These are phyloP conservation scores for Corniculantispora saksenae DNA, from an alignment of 2,329 filamentous ascomycete genomes.

Conservation along the genomic window DNA sequence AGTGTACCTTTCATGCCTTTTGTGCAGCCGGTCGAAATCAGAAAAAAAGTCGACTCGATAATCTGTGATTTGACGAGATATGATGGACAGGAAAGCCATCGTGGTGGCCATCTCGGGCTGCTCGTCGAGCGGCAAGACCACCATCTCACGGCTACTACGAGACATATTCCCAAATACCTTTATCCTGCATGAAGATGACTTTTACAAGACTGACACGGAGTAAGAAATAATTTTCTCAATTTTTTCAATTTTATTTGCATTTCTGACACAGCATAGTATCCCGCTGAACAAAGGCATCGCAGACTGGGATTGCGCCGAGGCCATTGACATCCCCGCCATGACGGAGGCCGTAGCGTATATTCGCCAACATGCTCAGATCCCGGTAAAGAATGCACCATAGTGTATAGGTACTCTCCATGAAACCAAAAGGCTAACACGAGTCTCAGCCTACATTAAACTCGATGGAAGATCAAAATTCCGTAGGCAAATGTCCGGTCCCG, in stretches of 20 bases:
- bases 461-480: slow-evolving; percentile 62
- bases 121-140: slow-evolving; percentile 94
- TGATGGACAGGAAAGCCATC: slow-evolving; percentile 50
- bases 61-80: slow-evolving; percentile 21
- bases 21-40: not conserved
- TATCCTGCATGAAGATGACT: slow-evolving; percentile 94
- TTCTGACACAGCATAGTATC: slow-evolving; percentile 30
- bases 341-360: slow-evolving; percentile 69
- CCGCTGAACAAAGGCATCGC: slow-evolving; percentile 62
- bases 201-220: slow-evolving; percentile 80
- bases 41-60: not conserved
- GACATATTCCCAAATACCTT: slow-evolving; percentile 77
- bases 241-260: slow-evolving; percentile 14
- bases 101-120: slow-evolving; percentile 84
- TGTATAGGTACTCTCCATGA: not conserved
- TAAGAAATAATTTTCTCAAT: slow-evolving; percentile 37
- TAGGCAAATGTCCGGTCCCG: slow-evolving; percentile 56
- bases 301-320: slow-evolving; percentile 90
- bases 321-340: slow-evolving; percentile 73
- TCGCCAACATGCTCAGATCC: slow-evolving; percentile 64
- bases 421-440: not conserved
- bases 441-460: slow-evolving; percentile 33
- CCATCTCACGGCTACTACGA: slow-evolving; percentile 79
- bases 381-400: slow-evolving; percentile 48
- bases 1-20: not conserved